phyloP scores from a whole-genome alignment of 2,329 filamentous ascomycete species.

The Penicillium aurantiogriseum region DNA sequence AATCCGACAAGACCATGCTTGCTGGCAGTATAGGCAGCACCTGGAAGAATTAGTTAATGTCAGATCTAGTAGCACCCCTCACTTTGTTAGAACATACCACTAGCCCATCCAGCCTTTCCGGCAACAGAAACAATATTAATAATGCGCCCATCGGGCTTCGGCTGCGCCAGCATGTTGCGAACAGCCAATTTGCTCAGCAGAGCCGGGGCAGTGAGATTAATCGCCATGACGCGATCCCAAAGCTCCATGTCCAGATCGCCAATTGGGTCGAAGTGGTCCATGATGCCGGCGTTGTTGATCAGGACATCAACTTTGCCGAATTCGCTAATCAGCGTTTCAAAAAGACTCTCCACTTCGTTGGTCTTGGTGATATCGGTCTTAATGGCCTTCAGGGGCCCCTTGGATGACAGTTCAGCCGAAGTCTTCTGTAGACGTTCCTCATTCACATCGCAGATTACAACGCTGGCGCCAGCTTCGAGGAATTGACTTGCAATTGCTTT shows the following conservation, averaged over 20 bases:
- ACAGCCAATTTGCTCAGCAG: conserved; percentile 54
- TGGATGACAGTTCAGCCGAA: conserved; percentile 24
- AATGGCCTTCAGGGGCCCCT: conserved; percentile 27
- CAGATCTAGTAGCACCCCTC: background rate
- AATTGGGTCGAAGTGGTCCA: conserved; percentile 57
- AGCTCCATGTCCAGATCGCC: conserved; percentile 47
- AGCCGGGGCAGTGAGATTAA: conserved; percentile 59
- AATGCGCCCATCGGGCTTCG: conserved; percentile 46
- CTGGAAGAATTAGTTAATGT: conserved; percentile 21
- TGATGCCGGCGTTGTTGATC: conserved; percentile 59
- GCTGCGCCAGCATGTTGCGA: conserved; percentile 44
- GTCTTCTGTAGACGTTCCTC: conserved; percentile 25
- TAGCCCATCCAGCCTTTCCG: conserved; percentile 43
- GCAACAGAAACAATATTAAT: conserved; percentile 55
- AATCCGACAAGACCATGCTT: conserved; percentile 57
- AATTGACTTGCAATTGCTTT: conserved; percentile 38
- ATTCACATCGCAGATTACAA: conserved; percentile 41
- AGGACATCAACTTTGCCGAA: conserved; percentile 57
- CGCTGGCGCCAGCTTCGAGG: conserved; percentile 38
- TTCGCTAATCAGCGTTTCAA: conserved; percentile 28
- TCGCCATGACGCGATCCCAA: conserved; percentile 56
- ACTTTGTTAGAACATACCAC: conserved; percentile 30
- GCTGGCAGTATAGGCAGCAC: conserved; percentile 53
- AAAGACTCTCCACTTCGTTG: conserved; percentile 38
- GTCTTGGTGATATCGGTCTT: conserved; percentile 41